A percentile compares a stretch with the other conserved stretches of the same genome.
Evolutionary conservation across 169 alveolate species (phyloP).

Genomic region (Babesia sp.): DNA sequence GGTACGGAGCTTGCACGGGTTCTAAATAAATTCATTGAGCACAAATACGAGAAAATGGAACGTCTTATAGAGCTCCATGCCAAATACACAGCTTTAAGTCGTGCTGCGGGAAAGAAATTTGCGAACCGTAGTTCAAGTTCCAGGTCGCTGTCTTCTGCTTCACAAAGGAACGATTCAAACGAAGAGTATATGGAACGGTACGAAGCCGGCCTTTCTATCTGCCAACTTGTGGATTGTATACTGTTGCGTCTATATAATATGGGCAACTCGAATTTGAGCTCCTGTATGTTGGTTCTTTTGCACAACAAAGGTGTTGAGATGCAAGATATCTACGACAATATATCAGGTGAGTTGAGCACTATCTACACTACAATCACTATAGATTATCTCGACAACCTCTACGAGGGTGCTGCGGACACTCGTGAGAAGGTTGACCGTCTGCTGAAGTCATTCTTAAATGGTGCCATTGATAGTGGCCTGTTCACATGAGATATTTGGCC

Average conservation of each 20-base stretch:
- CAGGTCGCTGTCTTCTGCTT: slow-evolving; percentile 1
- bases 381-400: slow-evolving; percentile 60
- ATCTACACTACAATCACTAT: not conserved
- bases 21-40: slow-evolving; percentile 77
- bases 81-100: slow-evolving; percentile 34
- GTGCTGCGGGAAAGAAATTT: slow-evolving; percentile 6
- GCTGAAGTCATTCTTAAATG: slow-evolving; percentile 43
- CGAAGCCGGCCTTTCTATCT: slow-evolving; percentile 77
- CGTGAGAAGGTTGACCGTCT: slow-evolving; percentile 28
- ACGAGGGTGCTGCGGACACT: slow-evolving; percentile 45
- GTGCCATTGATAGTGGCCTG: slow-evolving; percentile 40
- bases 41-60: slow-evolving; percentile 77
- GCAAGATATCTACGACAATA: slow-evolving; percentile 62
- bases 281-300: slow-evolving; percentile 47
- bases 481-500: slow-evolving; percentile 13
- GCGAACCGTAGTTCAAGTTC: slow-evolving; percentile 1
- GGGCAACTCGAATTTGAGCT: slow-evolving; percentile 63
- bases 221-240: slow-evolving; percentile 76
- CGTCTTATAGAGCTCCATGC: slow-evolving; percentile 78
- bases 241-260: slow-evolving; percentile 73
- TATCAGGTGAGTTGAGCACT: slow-evolving; percentile 24
- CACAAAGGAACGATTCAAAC: slow-evolving; percentile 63
- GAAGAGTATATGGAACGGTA: slow-evolving; percentile 73
- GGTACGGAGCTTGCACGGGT: slow-evolving; percentile 72
- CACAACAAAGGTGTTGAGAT: slow-evolving; percentile 69